A percentile compares a stretch with the other conserved stretches of the same genome.
These are phyloP conservation scores for Lactifluus hygrophoroides DNA, from an alignment of 768 basidiomycete genomes.

Conservation along the genomic window DNA sequence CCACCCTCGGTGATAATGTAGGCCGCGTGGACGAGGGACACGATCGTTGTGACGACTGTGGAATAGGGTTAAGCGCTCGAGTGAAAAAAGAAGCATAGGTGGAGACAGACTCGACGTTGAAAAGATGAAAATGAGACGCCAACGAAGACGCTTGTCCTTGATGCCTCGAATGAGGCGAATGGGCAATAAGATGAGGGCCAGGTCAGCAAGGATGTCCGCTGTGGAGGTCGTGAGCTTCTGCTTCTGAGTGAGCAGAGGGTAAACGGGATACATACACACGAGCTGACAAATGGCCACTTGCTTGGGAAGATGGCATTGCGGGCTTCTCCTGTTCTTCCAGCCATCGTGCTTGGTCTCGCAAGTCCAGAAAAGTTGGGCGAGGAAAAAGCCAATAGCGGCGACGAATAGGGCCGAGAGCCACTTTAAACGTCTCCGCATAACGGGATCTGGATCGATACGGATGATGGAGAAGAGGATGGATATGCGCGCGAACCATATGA, in stretches of 20 bases:
- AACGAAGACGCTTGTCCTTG: slow-evolving; percentile 31
- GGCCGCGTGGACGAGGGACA: slow-evolving; percentile 27
- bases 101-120: slow-evolving; percentile 41
- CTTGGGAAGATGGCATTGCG: slow-evolving; percentile 37
- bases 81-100: neutral
- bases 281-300: slow-evolving; percentile 47
- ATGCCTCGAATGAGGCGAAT: slow-evolving; percentile 38
- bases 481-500: slow-evolving; percentile 33
- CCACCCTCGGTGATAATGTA: slow-evolving; percentile 25
- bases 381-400: slow-evolving; percentile 32
- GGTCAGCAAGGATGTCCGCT: slow-evolving; percentile 43
- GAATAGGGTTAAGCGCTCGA: neutral
- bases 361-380: slow-evolving; percentile 39
- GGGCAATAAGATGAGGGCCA: slow-evolving; percentile 38
- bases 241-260: neutral
- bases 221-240: neutral
- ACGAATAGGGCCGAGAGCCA: slow-evolving; percentile 23
- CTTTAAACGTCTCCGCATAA: slow-evolving; percentile 8
- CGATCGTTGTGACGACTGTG: slow-evolving; percentile 24
- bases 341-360: slow-evolving; percentile 29
- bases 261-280: slow-evolving; percentile 33
- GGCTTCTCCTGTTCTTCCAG: slow-evolving; percentile 33
- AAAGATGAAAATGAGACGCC: slow-evolving; percentile 41
- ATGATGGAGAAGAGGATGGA: slow-evolving; percentile 48
- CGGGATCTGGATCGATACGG: slow-evolving; percentile 38